A percentile compares a stretch with the other conserved stretches of the same genome.
Conservation (phyloP, 106 monocot genomes). For the Cymbidium sinense region DNA sequence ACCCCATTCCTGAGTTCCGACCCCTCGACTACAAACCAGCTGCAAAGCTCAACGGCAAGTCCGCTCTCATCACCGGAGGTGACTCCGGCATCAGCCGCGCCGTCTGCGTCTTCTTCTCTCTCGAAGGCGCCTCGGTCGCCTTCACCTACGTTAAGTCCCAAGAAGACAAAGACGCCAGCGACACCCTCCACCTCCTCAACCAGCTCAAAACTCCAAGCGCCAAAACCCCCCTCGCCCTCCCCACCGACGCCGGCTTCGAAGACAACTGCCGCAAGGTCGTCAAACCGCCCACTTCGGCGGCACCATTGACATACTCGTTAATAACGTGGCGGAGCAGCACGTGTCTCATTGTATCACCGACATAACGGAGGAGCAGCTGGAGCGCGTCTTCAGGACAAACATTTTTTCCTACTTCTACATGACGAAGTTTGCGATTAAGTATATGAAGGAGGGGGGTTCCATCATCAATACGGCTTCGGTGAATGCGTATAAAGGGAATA, state of each 20-base stretch:
- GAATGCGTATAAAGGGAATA: conserved; percentile 44
- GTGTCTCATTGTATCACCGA: conserved; percentile 26
- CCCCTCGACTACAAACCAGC: conserved; percentile 48
- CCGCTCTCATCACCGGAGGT: conserved; percentile 65
- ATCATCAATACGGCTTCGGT: no score
- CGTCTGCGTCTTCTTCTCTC: no score
- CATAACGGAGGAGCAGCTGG: no score
- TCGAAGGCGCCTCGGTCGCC: conserved; percentile 63
- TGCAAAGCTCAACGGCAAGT: no score
- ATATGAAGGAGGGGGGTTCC: conserved; percentile 50
- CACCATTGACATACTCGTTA: conserved; percentile 57
- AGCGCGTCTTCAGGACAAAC: no score
- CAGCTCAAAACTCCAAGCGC: conserved; percentile 8
- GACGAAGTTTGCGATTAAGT: conserved; percentile 53
- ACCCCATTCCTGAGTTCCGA: no score
- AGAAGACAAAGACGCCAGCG: conserved; percentile 54
- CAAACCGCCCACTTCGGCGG: conserved; percentile 37
- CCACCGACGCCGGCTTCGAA: conserved; percentile 57
- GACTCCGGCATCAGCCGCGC: conserved; percentile 64
- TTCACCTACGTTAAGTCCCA: conserved; percentile 73
- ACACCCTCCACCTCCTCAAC: conserved; percentile 38
- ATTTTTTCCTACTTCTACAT: no score
- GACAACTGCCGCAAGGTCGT: conserved; percentile 44
- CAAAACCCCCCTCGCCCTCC: conserved; percentile 45
- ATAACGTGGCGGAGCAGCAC: conserved; percentile 71